Conservation (phyloP, 805 yeast species). For the Wickerhamomyces canadensis region DNA sequence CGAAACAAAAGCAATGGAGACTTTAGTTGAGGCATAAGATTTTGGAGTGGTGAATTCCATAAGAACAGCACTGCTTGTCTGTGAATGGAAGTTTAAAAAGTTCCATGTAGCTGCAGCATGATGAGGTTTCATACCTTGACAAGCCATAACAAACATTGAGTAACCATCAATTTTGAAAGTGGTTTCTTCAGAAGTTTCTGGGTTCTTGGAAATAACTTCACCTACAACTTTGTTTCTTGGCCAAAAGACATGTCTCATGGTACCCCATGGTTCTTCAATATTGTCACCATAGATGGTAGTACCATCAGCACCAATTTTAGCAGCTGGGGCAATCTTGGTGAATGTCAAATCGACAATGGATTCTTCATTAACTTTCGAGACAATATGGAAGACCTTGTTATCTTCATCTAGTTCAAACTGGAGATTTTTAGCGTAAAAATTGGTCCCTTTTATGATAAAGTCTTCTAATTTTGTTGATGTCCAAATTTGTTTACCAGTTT, state of each 20-base stretch:
- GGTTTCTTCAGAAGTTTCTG: conserved; percentile 13
- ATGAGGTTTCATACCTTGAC: conserved; percentile 99
- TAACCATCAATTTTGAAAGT: conserved; percentile 28
- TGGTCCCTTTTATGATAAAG: conserved; percentile 64
- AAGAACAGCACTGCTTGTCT: conserved; percentile 64
- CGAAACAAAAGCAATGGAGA: conserved; percentile 72
- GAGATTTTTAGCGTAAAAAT: conserved; percentile 74
- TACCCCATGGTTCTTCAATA: conserved; percentile 85
- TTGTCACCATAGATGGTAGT: conserved; percentile 83
- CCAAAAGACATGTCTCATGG: conserved; percentile 96
- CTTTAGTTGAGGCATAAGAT: conserved; percentile 79
- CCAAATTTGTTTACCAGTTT: conserved; percentile 56
- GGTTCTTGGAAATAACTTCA: conserved; percentile 41
- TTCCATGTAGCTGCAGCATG: conserved; percentile 98
- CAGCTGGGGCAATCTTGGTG: conserved; percentile 63
- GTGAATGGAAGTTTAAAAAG: conserved; percentile 82
- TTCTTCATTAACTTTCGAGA: conserved; percentile 62
- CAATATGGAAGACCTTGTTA: conserved; percentile 45
- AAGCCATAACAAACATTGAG: conserved; percentile 90
- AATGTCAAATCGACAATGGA: conserved; percentile 66
- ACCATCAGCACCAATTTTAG: conserved; percentile 89
- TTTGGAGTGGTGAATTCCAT: conserved; percentile 97
- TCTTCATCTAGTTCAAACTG: conserved; percentile 56
- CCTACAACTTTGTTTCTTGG: conserved; percentile 80
- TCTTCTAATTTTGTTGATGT: conserved; percentile 86